Conservation (phyloP, 1,284 basidiomycete genomes). For the Fomitopsis betulina region DNA sequence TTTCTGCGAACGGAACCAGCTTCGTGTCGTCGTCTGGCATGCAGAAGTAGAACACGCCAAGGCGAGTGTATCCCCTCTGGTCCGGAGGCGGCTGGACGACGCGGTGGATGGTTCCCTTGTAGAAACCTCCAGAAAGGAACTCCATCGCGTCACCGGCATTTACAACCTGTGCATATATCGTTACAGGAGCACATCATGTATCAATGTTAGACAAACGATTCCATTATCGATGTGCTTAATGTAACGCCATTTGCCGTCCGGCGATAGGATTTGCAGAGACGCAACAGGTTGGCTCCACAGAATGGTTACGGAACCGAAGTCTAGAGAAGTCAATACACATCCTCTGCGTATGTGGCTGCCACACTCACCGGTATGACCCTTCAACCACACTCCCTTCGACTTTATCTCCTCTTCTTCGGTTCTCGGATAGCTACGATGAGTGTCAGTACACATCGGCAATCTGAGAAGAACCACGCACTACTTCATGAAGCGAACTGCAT, state of each 20-base stretch:
- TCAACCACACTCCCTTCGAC: slow-evolving; percentile 54
- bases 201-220: slow-evolving; percentile 30
- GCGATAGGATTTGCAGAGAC: slow-evolving; percentile 50
- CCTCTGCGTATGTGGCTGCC: too few species aligned
- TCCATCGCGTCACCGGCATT: slow-evolving; percentile 57
- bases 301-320: slow-evolving; percentile 51
- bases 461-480: slow-evolving; percentile 31
- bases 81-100: slow-evolving; percentile 43
- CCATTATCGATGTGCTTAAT: slow-evolving; percentile 57
- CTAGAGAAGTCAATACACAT: slow-evolving; percentile 23
- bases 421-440: slow-evolving; percentile 27
- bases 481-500: slow-evolving; percentile 50
- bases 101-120: slow-evolving; percentile 32
- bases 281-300: slow-evolving; percentile 58
- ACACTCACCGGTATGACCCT: slow-evolving; percentile 49
- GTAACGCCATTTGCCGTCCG: slow-evolving; percentile 53
- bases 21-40: slow-evolving; percentile 23
- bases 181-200: neutral
- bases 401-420: slow-evolving; percentile 45
- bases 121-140: slow-evolving; percentile 49
- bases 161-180: slow-evolving; percentile 32
- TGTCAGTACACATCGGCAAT: neutral
- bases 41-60: slow-evolving; percentile 27
- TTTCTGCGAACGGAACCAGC: slow-evolving; percentile 34
- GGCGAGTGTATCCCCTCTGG: slow-evolving; percentile 40